Evolutionary conservation across 805 yeast genomes (phyloP).

Genomic region (Schizosaccharomyces octosporus): DNA sequence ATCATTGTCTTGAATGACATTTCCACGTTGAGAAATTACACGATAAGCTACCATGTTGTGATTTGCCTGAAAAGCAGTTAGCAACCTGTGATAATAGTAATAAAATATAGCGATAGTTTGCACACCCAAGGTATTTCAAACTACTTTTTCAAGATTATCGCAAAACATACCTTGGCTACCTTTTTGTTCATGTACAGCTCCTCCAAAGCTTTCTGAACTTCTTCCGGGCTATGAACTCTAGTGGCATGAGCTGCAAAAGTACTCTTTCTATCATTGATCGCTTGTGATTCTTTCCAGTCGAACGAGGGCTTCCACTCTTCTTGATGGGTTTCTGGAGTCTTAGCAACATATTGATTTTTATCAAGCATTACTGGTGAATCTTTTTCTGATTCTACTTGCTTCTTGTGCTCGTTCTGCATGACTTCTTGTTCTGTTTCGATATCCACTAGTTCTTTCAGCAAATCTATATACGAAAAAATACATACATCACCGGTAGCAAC

Average conservation of each 20-base stretch:
- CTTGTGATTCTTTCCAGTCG: constrained; percentile 52
- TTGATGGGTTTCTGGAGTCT: background rate
- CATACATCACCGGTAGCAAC: constrained; percentile 1
- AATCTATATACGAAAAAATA: background rate
- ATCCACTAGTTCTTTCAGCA: constrained; percentile 1
- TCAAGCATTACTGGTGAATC: background rate
- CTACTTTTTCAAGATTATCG: background rate
- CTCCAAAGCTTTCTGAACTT: constrained; percentile 31
- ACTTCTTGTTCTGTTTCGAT: background rate
- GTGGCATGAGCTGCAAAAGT: constrained; percentile 60
- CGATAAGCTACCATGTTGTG: constrained; percentile 36
- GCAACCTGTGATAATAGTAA: background rate
- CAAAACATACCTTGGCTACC: constrained; percentile 16
- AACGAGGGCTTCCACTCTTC: background rate
- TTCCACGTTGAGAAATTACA: background rate
- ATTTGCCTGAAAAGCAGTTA: constrained; percentile 20
- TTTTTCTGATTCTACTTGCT: background rate
- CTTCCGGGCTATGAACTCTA: constrained; percentile 35
- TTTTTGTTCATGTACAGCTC: constrained; percentile 35
- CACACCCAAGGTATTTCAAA: background rate
- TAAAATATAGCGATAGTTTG: background rate
- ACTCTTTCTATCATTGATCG: constrained; percentile 61
- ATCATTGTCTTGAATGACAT: constrained; percentile 36
- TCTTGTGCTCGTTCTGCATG: background rate
- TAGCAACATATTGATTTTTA: background rate